Evolutionary conservation across 2,329 filamentous ascomycete genomes (phyloP), one percentile per base, ranked within the genome.

Genomic region (Fusarium chaquense): DNA sequence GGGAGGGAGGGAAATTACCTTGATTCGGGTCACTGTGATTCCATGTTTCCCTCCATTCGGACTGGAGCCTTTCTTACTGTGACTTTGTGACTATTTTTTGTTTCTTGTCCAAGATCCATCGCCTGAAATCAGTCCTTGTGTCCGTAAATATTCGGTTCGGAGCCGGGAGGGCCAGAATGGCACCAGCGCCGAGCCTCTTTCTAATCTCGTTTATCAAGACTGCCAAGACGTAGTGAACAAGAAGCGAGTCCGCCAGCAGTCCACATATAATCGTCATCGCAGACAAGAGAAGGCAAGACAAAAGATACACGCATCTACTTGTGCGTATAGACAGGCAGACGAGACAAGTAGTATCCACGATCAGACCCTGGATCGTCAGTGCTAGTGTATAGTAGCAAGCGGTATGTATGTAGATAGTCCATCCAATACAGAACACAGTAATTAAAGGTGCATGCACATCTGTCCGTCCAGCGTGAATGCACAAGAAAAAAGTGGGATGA

Each of bases 281-380:
- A 55, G 32, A 28, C 33, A 51, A 24, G 22, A 26, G 44, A 44
- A 7, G 28, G n/a, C 36, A 45, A 32, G 28, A 20, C 57, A n/a
- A 41, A 45, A 22, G 30, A 22, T 67, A 58, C 41, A 51, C 41
- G 30, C 59, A 28, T 41, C 22, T 49, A 66, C 62, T 26, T 58
- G 51, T 33, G 15, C 16, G 8, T 50, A 33, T 24, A 18, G 16
- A 18, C n/a, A 36, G 22, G 15, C 15, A 28, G 30, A 12, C 33
- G 24, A 51, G 40, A 45, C 41, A 20, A 20, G 15, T 35, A 28
- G 28, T 44, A 53, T 58, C 62, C 53, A 67, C 52, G 58, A 46
- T 24, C 18, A 64, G 63, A 70, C 67, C 67, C 67, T 70, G 59
- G 63, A 71, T 70, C 67, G 32, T 43, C 62, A 67, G 41, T 43